Conservation (phyloP, 148 eudicot species). For the Fagopyrum tataricum region DNA sequence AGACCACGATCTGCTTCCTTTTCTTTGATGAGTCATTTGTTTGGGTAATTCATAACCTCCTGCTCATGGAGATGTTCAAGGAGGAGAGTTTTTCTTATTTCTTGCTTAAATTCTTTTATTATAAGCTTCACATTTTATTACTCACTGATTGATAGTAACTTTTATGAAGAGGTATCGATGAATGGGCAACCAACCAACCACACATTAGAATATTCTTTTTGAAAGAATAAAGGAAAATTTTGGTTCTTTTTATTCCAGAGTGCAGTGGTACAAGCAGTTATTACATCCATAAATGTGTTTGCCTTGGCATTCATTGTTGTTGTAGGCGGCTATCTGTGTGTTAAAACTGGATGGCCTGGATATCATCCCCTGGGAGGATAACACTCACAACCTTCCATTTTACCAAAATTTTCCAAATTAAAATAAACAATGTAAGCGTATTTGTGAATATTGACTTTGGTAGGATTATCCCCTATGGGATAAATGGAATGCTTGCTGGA, state of each 20-base stretch:
- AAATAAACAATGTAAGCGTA: neutral
- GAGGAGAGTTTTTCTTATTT: neutral
- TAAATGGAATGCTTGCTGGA: slow-evolving; percentile 58
- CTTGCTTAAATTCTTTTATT: neutral
- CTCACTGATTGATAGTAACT: neutral
- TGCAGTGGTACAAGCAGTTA: slow-evolving; percentile 10
- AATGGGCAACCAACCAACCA: slow-evolving; percentile 1
- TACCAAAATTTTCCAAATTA: neutral
- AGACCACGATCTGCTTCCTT: neutral
- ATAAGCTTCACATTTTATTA: neutral
- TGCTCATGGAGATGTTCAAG: neutral
- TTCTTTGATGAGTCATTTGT: neutral
- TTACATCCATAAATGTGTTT: neutral
- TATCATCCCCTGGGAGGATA: slow-evolving; percentile 8
- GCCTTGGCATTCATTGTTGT: slow-evolving; percentile 9
- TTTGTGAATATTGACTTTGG: neutral
- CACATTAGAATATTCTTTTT: neutral
- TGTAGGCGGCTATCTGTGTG: slow-evolving; percentile 2
- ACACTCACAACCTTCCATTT: neutral
- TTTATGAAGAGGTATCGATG: neutral
- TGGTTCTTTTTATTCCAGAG: neutral
- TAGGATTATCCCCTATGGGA: slow-evolving; percentile 55
- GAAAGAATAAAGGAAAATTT: neutral
- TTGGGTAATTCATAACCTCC: neutral
- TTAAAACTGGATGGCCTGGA: slow-evolving; percentile 15